Conservation (phyloP, 1,284 basidiomycete genomes). For the Pyrrhoderma noxium region DNA sequence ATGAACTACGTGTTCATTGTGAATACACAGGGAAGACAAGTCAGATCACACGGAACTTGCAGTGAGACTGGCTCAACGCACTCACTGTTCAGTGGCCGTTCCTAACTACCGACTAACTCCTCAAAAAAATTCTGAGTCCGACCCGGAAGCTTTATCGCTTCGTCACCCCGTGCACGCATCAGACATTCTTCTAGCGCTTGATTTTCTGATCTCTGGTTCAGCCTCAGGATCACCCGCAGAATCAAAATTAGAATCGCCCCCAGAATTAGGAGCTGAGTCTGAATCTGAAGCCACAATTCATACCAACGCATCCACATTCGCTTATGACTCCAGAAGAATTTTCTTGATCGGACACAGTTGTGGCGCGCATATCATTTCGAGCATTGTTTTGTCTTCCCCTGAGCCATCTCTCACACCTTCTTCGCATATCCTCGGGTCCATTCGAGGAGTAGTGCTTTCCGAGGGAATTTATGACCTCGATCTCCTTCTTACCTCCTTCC, state of each 20-base stretch:
- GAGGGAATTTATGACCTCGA: conserved; percentile 75
- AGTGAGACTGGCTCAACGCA: conserved; percentile 38
- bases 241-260: neutral
- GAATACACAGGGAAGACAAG: conserved; percentile 67
- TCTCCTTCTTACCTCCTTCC: conserved; percentile 51
- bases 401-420: conserved; percentile 40
- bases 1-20: neutral
- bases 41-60: conserved; percentile 48
- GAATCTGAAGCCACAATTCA: conserved; percentile 15
- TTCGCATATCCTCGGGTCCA: conserved; percentile 36
- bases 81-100: conserved; percentile 52
- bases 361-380: conserved; percentile 70
- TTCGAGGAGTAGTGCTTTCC: conserved; percentile 51
- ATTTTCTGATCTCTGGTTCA: conserved; percentile 42
- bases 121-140: neutral
- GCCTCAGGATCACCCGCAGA: conserved; percentile 24
- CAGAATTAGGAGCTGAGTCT: neutral
- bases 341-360: conserved; percentile 73
- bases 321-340: conserved; percentile 38
- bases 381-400: conserved; percentile 51
- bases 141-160: conserved; percentile 33
- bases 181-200: conserved; percentile 55
- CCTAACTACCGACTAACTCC: conserved; percentile 71
- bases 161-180: conserved; percentile 64
- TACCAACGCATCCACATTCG: neutral